A percentile compares a stretch with the other conserved stretches of the same genome.
These are phyloP conservation scores for Nicotiana attenuata DNA, from an alignment of 257 asterid genomes.

Conservation along the genomic window DNA sequence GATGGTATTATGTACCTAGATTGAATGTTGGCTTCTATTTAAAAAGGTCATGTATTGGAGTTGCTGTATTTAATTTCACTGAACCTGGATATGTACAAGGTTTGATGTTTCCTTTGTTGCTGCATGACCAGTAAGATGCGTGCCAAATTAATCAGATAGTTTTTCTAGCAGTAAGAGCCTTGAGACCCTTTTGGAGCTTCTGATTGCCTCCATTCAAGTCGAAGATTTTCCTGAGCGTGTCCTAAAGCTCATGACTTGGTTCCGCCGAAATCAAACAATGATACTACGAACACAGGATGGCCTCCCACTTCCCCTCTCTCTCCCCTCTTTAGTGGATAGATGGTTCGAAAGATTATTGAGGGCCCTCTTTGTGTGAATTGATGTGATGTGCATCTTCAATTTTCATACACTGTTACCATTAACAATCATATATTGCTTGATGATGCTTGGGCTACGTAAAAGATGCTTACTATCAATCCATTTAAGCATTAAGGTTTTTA, in stretches of 20 bases:
- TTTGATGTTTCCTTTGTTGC: background rate
- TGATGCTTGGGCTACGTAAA: background rate
- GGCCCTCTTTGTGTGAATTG: background rate
- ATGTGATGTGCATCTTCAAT: background rate
- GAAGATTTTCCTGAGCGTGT: background rate
- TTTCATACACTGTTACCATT: background rate
- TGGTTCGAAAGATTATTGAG: background rate
- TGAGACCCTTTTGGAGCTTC: background rate
- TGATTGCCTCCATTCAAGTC: background rate
- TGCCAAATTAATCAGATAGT: background rate
- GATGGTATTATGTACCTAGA: background rate
- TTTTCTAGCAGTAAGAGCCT: background rate
- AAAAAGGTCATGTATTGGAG: background rate
- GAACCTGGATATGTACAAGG: background rate
- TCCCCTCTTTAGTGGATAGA: background rate
- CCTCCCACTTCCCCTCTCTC: background rate
- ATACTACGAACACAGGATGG: background rate
- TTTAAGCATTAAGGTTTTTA: background rate
- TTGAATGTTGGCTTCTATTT: background rate
- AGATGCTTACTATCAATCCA: background rate
- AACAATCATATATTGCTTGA: background rate
- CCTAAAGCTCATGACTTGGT: background rate
- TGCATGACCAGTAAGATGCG: background rate
- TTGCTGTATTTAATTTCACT: background rate
- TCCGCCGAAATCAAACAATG: background rate